A percentile compares a stretch with the other conserved stretches of the same genome.
phyloP scores from a whole-genome alignment of 768 basidiomycete species.

The Lanmaoa rubissima region DNA sequence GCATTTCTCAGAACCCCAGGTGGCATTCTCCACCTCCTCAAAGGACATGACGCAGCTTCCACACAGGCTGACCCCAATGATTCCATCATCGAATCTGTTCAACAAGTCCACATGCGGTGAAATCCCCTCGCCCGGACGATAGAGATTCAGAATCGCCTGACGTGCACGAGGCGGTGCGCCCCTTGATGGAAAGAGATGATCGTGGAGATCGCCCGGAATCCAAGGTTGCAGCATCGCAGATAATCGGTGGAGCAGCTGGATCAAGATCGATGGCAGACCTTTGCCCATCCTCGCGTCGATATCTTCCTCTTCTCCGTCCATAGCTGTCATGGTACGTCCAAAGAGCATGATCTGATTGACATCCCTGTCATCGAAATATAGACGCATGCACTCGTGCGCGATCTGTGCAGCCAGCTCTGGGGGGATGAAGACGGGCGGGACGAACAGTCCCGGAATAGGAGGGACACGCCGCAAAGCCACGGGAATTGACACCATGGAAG shows the following conservation, averaged over 20 bases:
- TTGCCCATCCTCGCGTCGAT: conserved; percentile 25
- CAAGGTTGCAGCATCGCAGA: conserved; percentile 46
- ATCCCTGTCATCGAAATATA: conserved; percentile 49
- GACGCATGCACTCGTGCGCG: conserved; percentile 49
- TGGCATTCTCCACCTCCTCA: conserved; percentile 27
- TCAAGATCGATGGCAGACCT: conserved; percentile 57
- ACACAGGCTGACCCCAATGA: conserved; percentile 82
- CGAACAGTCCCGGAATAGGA: conserved; percentile 64
- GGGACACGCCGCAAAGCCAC: conserved; percentile 41
- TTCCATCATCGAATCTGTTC: conserved; percentile 82
- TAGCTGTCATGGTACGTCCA: conserved; percentile 39
- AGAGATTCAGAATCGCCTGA: conserved; percentile 90
- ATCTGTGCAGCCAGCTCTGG: conserved; percentile 49
- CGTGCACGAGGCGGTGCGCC: conserved; percentile 47
- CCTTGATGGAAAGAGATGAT: conserved; percentile 57
- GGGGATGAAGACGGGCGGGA: conserved; percentile 50
- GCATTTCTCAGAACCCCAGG: background rate
- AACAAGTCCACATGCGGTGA: conserved; percentile 85
- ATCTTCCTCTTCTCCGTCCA: conserved; percentile 10
- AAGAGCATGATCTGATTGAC: conserved; percentile 91
- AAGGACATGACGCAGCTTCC: conserved; percentile 84
- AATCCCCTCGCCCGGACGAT: conserved; percentile 88
- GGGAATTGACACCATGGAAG: conserved; percentile 14
- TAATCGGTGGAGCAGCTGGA: conserved; percentile 50
- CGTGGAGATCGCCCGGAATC: conserved; percentile 49